Base-by-base conservation (phyloP, 2,329 filamentous ascomycete species). In the Pseudocercospora macadamiae region DNA sequence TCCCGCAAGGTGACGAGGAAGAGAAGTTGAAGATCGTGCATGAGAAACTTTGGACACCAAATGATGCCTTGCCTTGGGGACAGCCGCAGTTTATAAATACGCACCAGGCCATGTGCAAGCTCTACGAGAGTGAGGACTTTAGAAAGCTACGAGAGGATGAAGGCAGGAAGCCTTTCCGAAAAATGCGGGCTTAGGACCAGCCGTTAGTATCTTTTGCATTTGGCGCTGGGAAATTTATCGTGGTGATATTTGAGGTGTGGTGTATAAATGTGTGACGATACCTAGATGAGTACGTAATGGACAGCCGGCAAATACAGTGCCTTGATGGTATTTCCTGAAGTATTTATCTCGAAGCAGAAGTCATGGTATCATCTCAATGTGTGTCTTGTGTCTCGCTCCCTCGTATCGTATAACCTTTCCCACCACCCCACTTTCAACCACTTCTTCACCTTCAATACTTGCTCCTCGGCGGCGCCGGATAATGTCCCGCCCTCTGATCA, bases 11-110 rank as follows among this genome's bases (percentile, higher is more conserved):
- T 18, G 58, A 61, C 28, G 58, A 61, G 42, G 62, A 61, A 9
- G 55, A 47, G 1, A 57, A 55, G 55, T 19, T 65, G n/a, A 64
- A 64, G 52, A 64, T 64, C 21, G 57, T 66, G 25, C 64, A 66
- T 45, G 64, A 66, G 32, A 66, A 66, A 49, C 39, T 66, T 21
- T 66, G 64, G 64, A 34, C 58, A 5, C 23, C 54, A 19, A 60
- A 61, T 28, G 53, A 59, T 8, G 37, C 48, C 19, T 28, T 62
- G 42, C 55, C 47, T 23, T 65, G 61, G 61, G 57, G 57, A n/a
- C 45, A 59, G 49, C 45, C 54, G 10, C 60, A 55, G n/a, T 66
- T 62, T 36, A 26, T 45, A 6, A 60, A 62, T 47, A 61, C 55
- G 45, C 64, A 62, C 55, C 44, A 48, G 14, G 57, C 56, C 3